phyloP scores from a whole-genome alignment of 305 asterid genomes.

The Galium porrigens region DNA sequence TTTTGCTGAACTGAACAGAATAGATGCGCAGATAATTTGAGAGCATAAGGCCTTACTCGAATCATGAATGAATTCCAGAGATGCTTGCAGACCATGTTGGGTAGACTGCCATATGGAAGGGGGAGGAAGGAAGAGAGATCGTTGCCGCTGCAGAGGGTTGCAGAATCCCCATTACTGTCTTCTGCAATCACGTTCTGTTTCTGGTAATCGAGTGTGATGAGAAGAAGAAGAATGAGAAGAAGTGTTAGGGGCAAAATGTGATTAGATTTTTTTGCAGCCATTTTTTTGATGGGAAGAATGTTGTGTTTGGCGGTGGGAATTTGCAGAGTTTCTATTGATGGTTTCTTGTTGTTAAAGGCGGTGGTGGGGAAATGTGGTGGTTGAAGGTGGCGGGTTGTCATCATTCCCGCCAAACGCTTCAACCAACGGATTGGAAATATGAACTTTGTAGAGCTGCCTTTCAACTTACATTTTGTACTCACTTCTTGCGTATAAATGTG shows the following conservation, averaged over 20 bases:
- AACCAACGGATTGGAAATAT: constrained; percentile 16
- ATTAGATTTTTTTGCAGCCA: constrained; percentile 30
- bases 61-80: constrained; percentile 74
- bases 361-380: constrained; percentile 55
- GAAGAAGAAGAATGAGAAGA: constrained; percentile 9
- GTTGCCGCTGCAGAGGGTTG: constrained; percentile 31
- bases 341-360: constrained; percentile 24
- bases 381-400: constrained; percentile 60
- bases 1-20: too few species aligned
- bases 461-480: neutral
- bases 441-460: neutral
- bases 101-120: constrained; percentile 52
- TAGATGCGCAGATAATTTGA: too few species aligned
- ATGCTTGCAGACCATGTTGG: constrained; percentile 63
- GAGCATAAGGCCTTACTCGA: constrained; percentile 29
- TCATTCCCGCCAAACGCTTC: constrained; percentile 38
- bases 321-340: constrained; percentile 15
- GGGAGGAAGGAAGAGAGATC: constrained; percentile 66
- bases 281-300: constrained; percentile 16
- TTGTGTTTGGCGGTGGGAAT: constrained; percentile 12
- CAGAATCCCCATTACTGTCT: constrained; percentile 20
- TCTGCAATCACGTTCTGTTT: constrained; percentile 15
- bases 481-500: constrained; percentile 8
- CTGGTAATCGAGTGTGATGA: constrained; percentile 17
- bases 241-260: neutral